Evolutionary conservation across 129 eudicot genomes (phyloP), one percentile per base, ranked within the genome.

Genomic region (Mikania micrantha): DNA sequence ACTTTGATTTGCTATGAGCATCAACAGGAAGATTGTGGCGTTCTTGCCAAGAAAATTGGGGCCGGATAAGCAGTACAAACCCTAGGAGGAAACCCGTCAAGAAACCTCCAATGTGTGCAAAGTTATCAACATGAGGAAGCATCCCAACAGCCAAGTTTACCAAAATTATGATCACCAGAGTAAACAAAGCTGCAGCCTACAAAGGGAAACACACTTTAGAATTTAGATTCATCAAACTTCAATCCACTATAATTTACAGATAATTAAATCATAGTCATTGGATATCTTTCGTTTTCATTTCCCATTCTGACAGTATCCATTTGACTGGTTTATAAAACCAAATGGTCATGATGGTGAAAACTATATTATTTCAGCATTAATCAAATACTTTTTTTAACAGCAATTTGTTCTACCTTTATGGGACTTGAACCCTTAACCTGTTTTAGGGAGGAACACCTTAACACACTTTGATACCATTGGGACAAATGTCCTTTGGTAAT

Each of bases 61-160:
- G 95, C 28, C 91, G 86, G 1, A 85, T 61, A 49, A 92, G 85
- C 28, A 88, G 66, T 13, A 92, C 74, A 74, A 92, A 93, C 16
- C 98, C 98, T 10, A 86, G 87, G 31, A 92, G 85, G 48, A 92
- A 85, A 53, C 98, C 98, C 5, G 85, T 53, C 25, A 86, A 28
- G 73, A 92, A 88, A 3, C 96, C 98, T 67, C 98, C 98, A 39
- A 92, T 82, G 60, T 86, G 96, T 6, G 95, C 96, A 66, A 85
- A 92, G 70, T 92, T 92, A 77, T 92, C 98, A 12, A 88, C 95
- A 48, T 84, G 96, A 40, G 98, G 98, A 39, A 92, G 89, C 69
- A 92, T 82, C 47, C 96, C 95, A 24, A 92, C 87, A 11, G 96
- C 98, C 69, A 92, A 77, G 79, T 92, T 91, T 40, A 91, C 80